Evolutionary conservation across 257 asterid species (phyloP).

Genomic region (Scutellaria minor): DNA sequence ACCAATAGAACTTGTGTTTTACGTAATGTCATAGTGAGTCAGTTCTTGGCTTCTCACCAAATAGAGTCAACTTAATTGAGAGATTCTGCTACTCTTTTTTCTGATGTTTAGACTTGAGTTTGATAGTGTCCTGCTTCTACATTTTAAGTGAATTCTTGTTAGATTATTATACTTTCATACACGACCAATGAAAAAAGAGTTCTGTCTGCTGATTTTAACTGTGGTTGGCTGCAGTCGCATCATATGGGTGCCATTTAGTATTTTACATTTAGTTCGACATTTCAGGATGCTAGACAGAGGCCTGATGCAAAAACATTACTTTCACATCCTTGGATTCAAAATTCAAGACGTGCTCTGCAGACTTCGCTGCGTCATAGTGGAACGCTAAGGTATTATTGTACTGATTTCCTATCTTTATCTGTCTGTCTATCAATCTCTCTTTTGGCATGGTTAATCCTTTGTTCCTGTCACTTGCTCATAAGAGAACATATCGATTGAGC

Average conservation of each 20-base stretch:
- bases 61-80: background rate
- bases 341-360: constrained; percentile 93
- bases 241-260: constrained; percentile 26
- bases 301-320: constrained; percentile 97
- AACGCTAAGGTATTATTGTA: constrained; percentile 59
- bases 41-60: background rate
- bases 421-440: background rate
- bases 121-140: background rate
- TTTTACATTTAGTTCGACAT: constrained; percentile 37
- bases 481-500: background rate
- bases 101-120: no score
- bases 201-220: constrained; percentile 1
- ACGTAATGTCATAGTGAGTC: background rate
- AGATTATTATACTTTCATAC: constrained; percentile 3
- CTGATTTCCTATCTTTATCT: constrained; percentile 8
- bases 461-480: constrained; percentile 11
- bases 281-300: constrained; percentile 99
- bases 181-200: constrained; percentile 18
- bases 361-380: constrained; percentile 89
- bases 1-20: background rate
- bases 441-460: background rate
- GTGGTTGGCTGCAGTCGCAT: background rate
- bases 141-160: constrained; percentile 10
- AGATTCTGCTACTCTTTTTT: background rate
- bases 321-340: constrained; percentile 98